These are phyloP conservation scores for Cryptococcus maquisensis DNA, from an alignment of 1,284 basidiomycete genomes.

Conservation along the genomic window DNA sequence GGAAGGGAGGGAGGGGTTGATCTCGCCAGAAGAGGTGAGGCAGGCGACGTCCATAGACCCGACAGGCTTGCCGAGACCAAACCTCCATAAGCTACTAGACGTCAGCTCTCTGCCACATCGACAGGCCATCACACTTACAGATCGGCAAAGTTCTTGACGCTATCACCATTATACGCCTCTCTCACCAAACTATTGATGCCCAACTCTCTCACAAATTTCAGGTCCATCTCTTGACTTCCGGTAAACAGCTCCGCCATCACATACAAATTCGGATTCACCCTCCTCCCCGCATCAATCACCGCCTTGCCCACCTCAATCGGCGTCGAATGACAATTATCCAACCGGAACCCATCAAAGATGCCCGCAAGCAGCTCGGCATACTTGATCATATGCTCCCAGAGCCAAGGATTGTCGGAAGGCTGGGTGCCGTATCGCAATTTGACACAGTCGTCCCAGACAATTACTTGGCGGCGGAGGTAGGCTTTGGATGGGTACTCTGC, in stretches of 20 bases:
- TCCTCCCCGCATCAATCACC: slow-evolving; percentile 86
- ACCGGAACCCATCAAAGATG: slow-evolving; percentile 89
- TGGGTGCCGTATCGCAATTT: slow-evolving; percentile 86
- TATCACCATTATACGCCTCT: slow-evolving; percentile 84
- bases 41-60: slow-evolving; percentile 89
- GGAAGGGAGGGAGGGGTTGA: slow-evolving; percentile 61
- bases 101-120: neutral
- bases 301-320: slow-evolving; percentile 87
- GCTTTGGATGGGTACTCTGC: slow-evolving; percentile 92
- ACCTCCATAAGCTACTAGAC: slow-evolving; percentile 62
- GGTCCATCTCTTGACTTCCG: slow-evolving; percentile 88
- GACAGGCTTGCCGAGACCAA: slow-evolving; percentile 84
- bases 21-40: slow-evolving; percentile 67
- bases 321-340: slow-evolving; percentile 98
- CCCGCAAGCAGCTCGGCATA: slow-evolving; percentile 76
- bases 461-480: slow-evolving; percentile 91
- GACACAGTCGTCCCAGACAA: slow-evolving; percentile 96
- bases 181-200: slow-evolving; percentile 88
- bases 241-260: slow-evolving; percentile 97
- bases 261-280: slow-evolving; percentile 84
- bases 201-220: slow-evolving; percentile 80
- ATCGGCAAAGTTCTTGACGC: slow-evolving; percentile 79
- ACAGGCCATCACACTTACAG: slow-evolving; percentile 45
- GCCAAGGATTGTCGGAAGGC: slow-evolving; percentile 80
- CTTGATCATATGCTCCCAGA: slow-evolving; percentile 88